Evolutionary conservation across 225 moss, liverwort and hornwort species (phyloP), one percentile per base, ranked within the genome.

Genomic region (Marchantia paleacea): DNA sequence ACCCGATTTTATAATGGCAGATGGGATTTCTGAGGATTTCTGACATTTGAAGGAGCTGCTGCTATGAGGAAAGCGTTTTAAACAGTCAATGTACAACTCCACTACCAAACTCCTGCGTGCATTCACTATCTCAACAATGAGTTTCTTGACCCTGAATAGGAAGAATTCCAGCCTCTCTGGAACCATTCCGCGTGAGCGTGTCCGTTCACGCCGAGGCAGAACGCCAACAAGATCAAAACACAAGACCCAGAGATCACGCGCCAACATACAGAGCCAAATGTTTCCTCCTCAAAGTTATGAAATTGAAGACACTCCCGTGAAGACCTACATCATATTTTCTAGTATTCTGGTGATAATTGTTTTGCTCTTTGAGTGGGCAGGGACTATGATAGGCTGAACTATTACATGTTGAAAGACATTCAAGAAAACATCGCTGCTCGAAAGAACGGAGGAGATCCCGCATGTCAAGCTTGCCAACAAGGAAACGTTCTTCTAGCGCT

Each of bases 361-460:
- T 20, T 22, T 62, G 15, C 10, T 77, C 31, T 60, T 77, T 31
- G 71, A 47, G 70, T 74, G 62, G 60, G 51, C 87, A 93, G 91
- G 85, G 93, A 93, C 76, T 93, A 90, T 66, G 79, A 84, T 14
- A 74, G 81, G 26, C 79, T 93, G 85, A 93, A 91, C 78, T 91
- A 93, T 70, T 82, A 93, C 75, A 87, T 93, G 78, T 77, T 93
- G 80, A 62, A 88, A 78, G 90, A 91, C 68, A 51, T 93, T 31
- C 92, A 93, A 80, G 83, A 89, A 63, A 87, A 71, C 67, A 48
- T 91, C 16, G 84, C 84, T 79, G 73, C 76, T 88, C 52, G 55
- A 28, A 72, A 77, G 60, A 79, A 63, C 80, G 8, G 63, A 63
- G 48, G 52, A 52, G 88, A 84, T 70, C 84, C 84, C 61, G 78